Base-by-base conservation (phyloP, 208 protist genomes). In the Trichomonas tenax region DNA sequence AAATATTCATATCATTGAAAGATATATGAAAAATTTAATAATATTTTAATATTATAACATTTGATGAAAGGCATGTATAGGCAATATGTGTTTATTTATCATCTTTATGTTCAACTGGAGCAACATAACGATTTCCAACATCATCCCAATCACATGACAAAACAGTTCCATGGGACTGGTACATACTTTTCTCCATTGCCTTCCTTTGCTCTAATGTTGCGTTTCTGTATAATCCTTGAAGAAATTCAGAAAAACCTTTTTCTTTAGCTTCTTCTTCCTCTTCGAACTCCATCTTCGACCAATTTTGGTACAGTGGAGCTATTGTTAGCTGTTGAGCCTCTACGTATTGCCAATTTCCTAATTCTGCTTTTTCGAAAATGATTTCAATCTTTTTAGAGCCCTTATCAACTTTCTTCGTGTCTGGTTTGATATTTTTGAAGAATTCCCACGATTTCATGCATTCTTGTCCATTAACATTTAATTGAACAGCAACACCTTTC, bases 141-240 rank as follows among this genome's bases (percentile, higher is more conserved):
- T 98, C 98, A 23, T 97, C 86, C 98, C 98, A 98, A 89, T 98
- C 98, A 21, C 97, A 98, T 10, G 97, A 97, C 0, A 98, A 58
- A 6, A 98, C 97, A 26, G 97, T 98, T n/a, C 98, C 98, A 88
- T 96, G 95, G 45, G 96, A 97, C 44, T 97, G 97, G 0, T 96
- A 51, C 44, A 97, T 98, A 26, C 96, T 97, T 81, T 98, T 98
- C 51, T 97, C 97, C 97, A 98, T 98, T 10, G 98, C 98, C 48
- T 97, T 95, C 82, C 86, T 96, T 44, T 97, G 97, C 6, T 98
- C 98, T 26, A 96, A 93, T 38, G 96, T 96, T n/a, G 96, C 98
- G 48, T 97, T 96, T 3, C 63, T 38, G 51, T 97, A 98, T 23
- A 98, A 98, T 45, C 97, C 86, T 93, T 96, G 97, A 46, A 98